Conservation (phyloP, 2,329 filamentous ascomycete species). For the Fusarium algeriense region DNA sequence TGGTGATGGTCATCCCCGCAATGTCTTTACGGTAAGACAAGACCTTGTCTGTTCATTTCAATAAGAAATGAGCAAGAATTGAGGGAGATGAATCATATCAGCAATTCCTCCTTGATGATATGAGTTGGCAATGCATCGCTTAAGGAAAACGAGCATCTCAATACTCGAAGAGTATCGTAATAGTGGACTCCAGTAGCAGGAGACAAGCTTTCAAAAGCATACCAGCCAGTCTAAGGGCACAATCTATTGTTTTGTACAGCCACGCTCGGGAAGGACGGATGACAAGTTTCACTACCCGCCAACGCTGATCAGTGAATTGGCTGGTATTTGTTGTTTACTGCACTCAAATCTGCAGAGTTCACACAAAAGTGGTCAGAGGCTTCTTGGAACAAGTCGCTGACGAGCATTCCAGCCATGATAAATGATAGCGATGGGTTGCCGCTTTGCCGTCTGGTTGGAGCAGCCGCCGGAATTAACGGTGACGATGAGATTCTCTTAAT, state of each 20-base stretch:
- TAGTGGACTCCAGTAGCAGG: neutral
- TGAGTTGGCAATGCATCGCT: conserved; percentile 8
- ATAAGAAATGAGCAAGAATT: conserved; percentile 21
- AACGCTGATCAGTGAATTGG: conserved; percentile 20
- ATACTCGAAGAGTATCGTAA: conserved; percentile 2
- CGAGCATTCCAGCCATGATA: conserved; percentile 28
- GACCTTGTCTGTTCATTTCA: conserved; percentile 34
- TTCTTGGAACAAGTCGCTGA: conserved; percentile 13
- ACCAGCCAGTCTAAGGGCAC: conserved; percentile 4
- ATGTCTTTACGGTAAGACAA: conserved; percentile 8
- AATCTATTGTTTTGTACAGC: conserved; percentile 37
- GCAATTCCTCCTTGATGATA: neutral
- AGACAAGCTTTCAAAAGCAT: conserved; percentile 11
- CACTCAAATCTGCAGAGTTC: neutral
- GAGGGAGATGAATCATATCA: conserved; percentile 26
- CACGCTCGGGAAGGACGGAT: conserved; percentile 39
- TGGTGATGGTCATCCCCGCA: conserved; percentile 25
- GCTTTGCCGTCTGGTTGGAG: conserved; percentile 27
- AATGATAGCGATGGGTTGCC: conserved; percentile 16
- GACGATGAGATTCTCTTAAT: conserved; percentile 19
- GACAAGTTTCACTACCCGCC: conserved; percentile 29
- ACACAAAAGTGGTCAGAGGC: neutral
- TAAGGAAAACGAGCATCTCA: neutral
- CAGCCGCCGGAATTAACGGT: conserved; percentile 16
- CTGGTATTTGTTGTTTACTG: conserved; percentile 26